These are phyloP conservation scores for Fusarium vanettenii DNA, from an alignment of 2,329 filamentous ascomycete genomes.

Conservation along the genomic window DNA sequence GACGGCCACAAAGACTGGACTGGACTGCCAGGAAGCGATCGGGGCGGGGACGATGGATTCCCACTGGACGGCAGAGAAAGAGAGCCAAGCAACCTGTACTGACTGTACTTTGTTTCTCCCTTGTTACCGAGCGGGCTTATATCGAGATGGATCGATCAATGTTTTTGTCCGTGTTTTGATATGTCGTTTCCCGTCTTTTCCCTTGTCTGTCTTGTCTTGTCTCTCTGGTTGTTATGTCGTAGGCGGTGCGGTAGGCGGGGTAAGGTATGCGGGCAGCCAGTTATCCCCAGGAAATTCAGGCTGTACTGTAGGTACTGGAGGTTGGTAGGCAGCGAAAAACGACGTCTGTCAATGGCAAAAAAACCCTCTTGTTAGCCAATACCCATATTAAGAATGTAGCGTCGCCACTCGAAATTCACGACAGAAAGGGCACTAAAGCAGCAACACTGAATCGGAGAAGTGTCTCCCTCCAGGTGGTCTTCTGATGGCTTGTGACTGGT, in stretches of 20 bases:
- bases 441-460: conserved; percentile 26
- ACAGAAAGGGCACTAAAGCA: conserved; percentile 14
- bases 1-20: conserved; percentile 7
- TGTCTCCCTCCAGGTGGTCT: conserved; percentile 9
- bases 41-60: conserved; percentile 21
- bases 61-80: conserved; percentile 5
- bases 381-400: conserved; percentile 1
- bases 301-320: neutral
- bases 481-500: conserved; percentile 18
- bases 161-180: conserved; percentile 6
- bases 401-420: conserved; percentile 13
- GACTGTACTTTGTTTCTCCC: too few relatives aligned
- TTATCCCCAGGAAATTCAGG: neutral
- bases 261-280: neutral
- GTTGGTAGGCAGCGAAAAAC: conserved; percentile 6
- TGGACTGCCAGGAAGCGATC: neutral
- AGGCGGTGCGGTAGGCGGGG: conserved; percentile 22
- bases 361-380: conserved; percentile 20
- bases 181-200: conserved; percentile 24
- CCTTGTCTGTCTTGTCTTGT: neutral
- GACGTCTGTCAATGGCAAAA: conserved; percentile 25
- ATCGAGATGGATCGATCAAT: neutral
- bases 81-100: neutral
- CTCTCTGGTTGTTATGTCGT: neutral
- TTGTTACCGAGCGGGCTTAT: neutral